A percentile compares a stretch with the other conserved stretches of the same genome.
phyloP scores from a whole-genome alignment of 208 protist genomes.

The Cochliopodium minus region DNA sequence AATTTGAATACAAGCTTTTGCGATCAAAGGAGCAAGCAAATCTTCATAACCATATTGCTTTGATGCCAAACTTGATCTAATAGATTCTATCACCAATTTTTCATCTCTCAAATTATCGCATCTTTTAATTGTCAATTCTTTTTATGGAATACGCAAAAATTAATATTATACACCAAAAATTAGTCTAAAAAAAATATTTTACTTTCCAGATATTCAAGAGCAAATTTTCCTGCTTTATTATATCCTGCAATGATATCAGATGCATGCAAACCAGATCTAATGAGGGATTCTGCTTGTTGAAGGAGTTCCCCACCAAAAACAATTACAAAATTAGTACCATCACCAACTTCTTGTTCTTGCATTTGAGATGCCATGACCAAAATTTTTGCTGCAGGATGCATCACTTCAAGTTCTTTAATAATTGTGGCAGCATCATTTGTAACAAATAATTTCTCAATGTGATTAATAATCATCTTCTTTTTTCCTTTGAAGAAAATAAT shows the following conservation, averaged over 20 bases:
- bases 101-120: conserved; percentile 57
- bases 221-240: conserved; percentile 70
- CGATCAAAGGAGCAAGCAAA: conserved; percentile 73
- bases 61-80: conserved; percentile 61
- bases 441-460: conserved; percentile 97
- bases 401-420: conserved; percentile 92
- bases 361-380: conserved; percentile 92
- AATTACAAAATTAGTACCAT: conserved; percentile 97
- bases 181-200: background rate
- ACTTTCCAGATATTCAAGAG: conserved; percentile 61
- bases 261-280: conserved; percentile 82
- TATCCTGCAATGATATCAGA: conserved; percentile 95
- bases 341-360: conserved; percentile 93
- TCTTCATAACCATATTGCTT: conserved; percentile 92
- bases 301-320: conserved; percentile 93
- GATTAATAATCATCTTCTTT: conserved; percentile 99
- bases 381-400: conserved; percentile 95
- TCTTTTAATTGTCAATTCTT: conserved; percentile 35
- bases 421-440: conserved; percentile 99
- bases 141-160: conserved; percentile 7
- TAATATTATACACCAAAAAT: background rate
- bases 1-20: conserved; percentile 81
- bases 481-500: conserved; percentile 42
- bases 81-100: conserved; percentile 31
- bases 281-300: conserved; percentile 84